Evolutionary conservation across 169 alveolate genomes (phyloP), one percentile per base, ranked within the genome.

Genomic region (Plasmodium coatneyi): DNA sequence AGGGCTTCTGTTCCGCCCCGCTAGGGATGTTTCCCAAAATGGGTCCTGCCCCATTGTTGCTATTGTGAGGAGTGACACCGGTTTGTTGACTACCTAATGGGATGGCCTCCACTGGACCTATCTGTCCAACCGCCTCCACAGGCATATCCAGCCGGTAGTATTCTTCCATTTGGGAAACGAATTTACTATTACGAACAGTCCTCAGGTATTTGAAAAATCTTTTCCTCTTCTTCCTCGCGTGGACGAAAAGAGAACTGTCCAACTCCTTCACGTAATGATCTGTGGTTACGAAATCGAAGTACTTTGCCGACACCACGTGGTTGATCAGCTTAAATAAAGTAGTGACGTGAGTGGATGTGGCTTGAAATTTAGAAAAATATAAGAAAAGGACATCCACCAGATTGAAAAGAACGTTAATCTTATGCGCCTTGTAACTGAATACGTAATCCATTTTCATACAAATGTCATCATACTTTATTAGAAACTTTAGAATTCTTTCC

Each of bases 301-400:
- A 80, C 54, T 71, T 91, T 5, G 92, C 34, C 5, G 95, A 91
- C 5, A 91, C 92, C 5, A 91, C 28, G 71, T 91, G 95, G 30
- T 91, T 80, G 19, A 91, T 30, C 32, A 81, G 83, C 36, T 91
- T 91, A 46, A 80, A 91, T 19, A 91, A 80, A 10, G 71, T 39
- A 0, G 91, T 70, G 0, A 91, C 82, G 5, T 36, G 28, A 46
- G 71, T 41, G 36, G n/a, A 22, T 32, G n/a, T 34, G 5, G 95
- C 95, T 28, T 91, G 95, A 71, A 80, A 91, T 80, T 91, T 91
- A 0, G 95, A 46, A 91, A 30, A 91, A 80, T 91, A 91, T 30
- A 80, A 76, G 80, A 91, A 91, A 2, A 91, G 54, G 9, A 91
- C 16, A 91, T 91, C 95, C 2, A 91, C 25, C 22, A 91, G 76